These are phyloP conservation scores for Penicillium sp. DNA, from an alignment of 2,329 filamentous ascomycete genomes.

Conservation along the genomic window DNA sequence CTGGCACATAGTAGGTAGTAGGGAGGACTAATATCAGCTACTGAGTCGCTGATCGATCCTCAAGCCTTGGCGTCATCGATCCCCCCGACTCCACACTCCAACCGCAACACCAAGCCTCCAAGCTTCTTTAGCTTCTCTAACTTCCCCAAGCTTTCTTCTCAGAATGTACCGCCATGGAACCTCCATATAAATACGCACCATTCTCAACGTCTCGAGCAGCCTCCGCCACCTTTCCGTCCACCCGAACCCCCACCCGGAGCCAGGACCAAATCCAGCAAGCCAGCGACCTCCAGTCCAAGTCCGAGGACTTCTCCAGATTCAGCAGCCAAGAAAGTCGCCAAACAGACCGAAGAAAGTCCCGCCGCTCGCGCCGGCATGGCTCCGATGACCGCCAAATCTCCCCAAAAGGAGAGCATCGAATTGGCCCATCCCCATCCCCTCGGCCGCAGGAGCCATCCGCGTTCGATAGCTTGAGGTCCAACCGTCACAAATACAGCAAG, in stretches of 20 bases:
- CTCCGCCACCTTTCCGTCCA: constrained; percentile 21
- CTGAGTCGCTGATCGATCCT: neutral
- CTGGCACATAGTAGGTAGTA: neutral
- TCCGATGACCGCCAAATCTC: constrained; percentile 1
- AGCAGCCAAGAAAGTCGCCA: neutral
- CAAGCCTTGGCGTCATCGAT: constrained; percentile 7
- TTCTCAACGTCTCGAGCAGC: constrained; percentile 15
- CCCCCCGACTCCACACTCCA: constrained; percentile 2
- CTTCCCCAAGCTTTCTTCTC: neutral
- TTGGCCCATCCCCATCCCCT: constrained; percentile 2
- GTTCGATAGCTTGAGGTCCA: constrained; percentile 15
- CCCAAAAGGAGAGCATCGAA: constrained; percentile 1
- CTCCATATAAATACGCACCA: constrained; percentile 11
- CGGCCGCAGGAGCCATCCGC: constrained; percentile 8
- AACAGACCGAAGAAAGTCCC: neutral
- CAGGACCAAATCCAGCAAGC: neutral
- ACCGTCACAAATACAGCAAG: constrained; percentile 31
- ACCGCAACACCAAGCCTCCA: neutral
- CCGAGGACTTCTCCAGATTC: neutral
- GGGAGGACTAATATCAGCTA: neutral
- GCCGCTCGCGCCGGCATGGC: neutral
- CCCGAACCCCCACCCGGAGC: neutral
- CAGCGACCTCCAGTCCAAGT: neutral
- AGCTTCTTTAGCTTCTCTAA: neutral
- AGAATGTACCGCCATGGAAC: constrained; percentile 17